Evolutionary conservation across 2,329 filamentous ascomycete species (phyloP), one percentile per base, ranked within the genome.

Genomic region (Furcasterigmium sp.): DNA sequence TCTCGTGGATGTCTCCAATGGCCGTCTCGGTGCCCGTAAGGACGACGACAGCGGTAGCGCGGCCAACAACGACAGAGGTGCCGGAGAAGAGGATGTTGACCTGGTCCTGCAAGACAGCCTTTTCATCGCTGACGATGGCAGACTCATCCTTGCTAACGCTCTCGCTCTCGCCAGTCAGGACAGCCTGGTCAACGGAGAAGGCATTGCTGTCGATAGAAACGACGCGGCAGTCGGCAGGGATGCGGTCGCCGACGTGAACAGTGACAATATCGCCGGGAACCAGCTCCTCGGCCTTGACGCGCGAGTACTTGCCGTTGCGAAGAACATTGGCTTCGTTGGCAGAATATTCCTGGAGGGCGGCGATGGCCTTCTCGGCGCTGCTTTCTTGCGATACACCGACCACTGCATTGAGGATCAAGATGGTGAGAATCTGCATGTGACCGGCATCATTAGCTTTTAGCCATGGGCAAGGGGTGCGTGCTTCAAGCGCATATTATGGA

Each of bases 321-420:
- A 95, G 66, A 42, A 95, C 91, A 62, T 91, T 98, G 55, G 93
- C 91, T 67, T 95, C 89, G 67, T 97, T 98, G 59, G 93, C 93
- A 23, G 91, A 97, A 71, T 98, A 98, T 78, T 98, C 91, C 69
- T 98, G 93, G 45, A 98, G 80, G 36, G 93, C 93, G 20, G 93
- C 91, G 62, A 98, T 98, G 41, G 93, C 93, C 72, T 97, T 96
- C 67, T 98, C 93, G 52, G 93, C 93, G 61, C 91, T 96, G 68
- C 88, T 96, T 74, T 98, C 93, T 74, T 98, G 93, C 44, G 91
- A 96, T 21, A 98, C 93, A 61, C 93, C 93, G 51, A 98, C 93
- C 53, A 98, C 85, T 48, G 93, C 87, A 69, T 98, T 98, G 56
- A 98, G 82, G 51, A 98, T 85, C 37, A 98, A 77, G 59, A 98